phyloP scores from a whole-genome alignment of 257 asterid genomes.

The Petunia axillaris region DNA sequence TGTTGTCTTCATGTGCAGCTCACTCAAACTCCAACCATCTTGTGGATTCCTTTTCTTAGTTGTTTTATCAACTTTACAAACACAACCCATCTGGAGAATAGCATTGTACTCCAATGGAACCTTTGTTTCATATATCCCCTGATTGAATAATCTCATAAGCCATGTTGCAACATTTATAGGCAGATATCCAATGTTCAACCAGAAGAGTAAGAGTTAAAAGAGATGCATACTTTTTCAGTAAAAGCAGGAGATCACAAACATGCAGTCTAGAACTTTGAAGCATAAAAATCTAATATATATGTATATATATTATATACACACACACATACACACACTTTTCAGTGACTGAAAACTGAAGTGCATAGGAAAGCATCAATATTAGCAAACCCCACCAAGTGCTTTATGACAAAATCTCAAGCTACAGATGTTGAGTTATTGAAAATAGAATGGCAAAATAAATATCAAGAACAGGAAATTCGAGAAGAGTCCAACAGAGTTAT shows the following conservation, averaged over 20 bases:
- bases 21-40: slow-evolving; percentile 85
- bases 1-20: slow-evolving; percentile 96
- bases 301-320: neutral
- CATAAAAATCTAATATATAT: neutral
- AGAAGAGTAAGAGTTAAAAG: slow-evolving; percentile 14
- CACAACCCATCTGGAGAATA: slow-evolving; percentile 89
- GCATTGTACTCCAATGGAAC: slow-evolving; percentile 80
- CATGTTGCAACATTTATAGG: slow-evolving; percentile 5
- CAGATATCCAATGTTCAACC: neutral
- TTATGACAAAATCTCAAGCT: slow-evolving; percentile 14
- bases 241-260: slow-evolving; percentile 1
- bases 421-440: slow-evolving; percentile 1
- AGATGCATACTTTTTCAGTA: slow-evolving; percentile 4
- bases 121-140: slow-evolving; percentile 96
- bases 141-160: slow-evolving; percentile 34
- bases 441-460: slow-evolving; percentile 8
- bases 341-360: neutral
- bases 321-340: neutral
- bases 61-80: slow-evolving; percentile 89
- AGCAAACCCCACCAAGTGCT: neutral
- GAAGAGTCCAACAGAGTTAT: neutral
- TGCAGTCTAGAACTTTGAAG: neutral
- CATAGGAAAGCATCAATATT: neutral
- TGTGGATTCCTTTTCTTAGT: slow-evolving; percentile 69
- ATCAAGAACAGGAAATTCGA: neutral